These are phyloP conservation scores for Pontederia crassipes DNA, from an alignment of 176 grass and related monocot species.

Conservation along the genomic window DNA sequence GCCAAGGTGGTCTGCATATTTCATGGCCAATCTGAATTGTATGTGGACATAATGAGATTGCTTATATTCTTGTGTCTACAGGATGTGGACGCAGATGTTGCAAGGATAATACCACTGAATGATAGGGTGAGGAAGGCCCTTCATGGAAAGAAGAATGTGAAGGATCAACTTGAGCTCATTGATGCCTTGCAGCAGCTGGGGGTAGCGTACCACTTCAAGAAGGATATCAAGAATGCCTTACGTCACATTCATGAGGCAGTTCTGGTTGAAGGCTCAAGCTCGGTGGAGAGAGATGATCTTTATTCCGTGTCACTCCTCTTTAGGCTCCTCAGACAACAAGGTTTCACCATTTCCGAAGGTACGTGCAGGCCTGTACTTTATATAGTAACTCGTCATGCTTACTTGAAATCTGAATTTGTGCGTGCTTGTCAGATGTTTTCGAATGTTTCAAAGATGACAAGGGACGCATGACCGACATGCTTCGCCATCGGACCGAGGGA, in stretches of 20 bases:
- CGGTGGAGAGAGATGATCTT: slow-evolving; percentile 9
- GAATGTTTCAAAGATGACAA: slow-evolving; percentile 10
- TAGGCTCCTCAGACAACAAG: slow-evolving; percentile 28
- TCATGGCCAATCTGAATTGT: too few relatives aligned
- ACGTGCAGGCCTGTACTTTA: neutral
- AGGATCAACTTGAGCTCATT: slow-evolving; percentile 11
- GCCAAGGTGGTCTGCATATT: too few relatives aligned
- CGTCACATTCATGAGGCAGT: slow-evolving; percentile 2
- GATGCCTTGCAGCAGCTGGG: slow-evolving; percentile 30
- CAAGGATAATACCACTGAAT: slow-evolving; percentile 9
- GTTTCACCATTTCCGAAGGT: slow-evolving; percentile 28
- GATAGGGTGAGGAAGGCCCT: slow-evolving; percentile 17
- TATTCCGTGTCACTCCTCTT: slow-evolving; percentile 25
- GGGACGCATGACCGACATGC: neutral
- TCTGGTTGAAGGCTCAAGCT: neutral
- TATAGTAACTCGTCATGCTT: neutral
- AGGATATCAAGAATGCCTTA: slow-evolving; percentile 23
- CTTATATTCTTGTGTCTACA: too few relatives aligned
- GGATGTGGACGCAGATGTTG: neutral
- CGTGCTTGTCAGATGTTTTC: slow-evolving; percentile 5
- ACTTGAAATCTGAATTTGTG: neutral
- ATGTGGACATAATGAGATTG: too few relatives aligned
- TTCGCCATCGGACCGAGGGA: neutral
- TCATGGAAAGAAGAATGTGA: neutral
- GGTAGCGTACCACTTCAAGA: slow-evolving; percentile 35